phyloP scores from a whole-genome alignment of 805 yeast species.

The Hemisphaericaspora nanyangensis region DNA sequence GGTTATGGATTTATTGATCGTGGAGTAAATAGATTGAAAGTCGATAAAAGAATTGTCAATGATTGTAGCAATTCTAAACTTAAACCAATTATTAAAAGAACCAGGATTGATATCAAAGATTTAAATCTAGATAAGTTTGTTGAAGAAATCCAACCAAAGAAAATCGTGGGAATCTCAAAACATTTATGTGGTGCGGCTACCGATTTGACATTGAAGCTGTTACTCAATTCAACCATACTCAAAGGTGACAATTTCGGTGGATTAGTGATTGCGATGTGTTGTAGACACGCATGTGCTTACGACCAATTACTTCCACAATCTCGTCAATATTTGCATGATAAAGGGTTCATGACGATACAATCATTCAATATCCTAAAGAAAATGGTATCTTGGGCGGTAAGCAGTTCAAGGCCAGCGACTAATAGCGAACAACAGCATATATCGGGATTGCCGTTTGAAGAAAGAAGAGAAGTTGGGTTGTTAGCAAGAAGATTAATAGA shows the following conservation, averaged over 20 bases:
- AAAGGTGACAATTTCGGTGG: conserved; percentile 41
- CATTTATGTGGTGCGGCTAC: conserved; percentile 95
- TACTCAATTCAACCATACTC: conserved; percentile 37
- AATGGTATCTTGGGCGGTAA: conserved; percentile 86
- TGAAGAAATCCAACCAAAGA: conserved; percentile 14
- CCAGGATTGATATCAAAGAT: conserved; percentile 80
- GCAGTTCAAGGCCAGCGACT: conserved; percentile 49
- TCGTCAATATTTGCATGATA: conserved; percentile 29
- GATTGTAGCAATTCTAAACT: conserved; percentile 39
- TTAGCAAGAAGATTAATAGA: conserved; percentile 72
- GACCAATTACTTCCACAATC: conserved; percentile 51
- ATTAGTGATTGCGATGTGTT: conserved; percentile 84
- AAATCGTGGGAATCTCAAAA: conserved; percentile 68
- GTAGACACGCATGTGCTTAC: conserved; percentile 78
- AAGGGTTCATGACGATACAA: conserved; percentile 27
- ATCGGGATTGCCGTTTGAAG: conserved; percentile 18
- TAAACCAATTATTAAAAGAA: conserved; percentile 41
- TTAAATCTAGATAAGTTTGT: conserved; percentile 49
- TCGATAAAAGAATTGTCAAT: conserved; percentile 61
- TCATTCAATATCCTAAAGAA: conserved; percentile 52
- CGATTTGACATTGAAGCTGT: conserved; percentile 71
- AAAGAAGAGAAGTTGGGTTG: conserved; percentile 61
- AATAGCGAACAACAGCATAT: conserved; percentile 10
- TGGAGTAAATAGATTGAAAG: conserved; percentile 71
- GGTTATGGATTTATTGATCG: conserved; percentile 70